Base-by-base conservation (phyloP, 2,329 filamentous ascomycete species). In the Capronia coronata region DNA sequence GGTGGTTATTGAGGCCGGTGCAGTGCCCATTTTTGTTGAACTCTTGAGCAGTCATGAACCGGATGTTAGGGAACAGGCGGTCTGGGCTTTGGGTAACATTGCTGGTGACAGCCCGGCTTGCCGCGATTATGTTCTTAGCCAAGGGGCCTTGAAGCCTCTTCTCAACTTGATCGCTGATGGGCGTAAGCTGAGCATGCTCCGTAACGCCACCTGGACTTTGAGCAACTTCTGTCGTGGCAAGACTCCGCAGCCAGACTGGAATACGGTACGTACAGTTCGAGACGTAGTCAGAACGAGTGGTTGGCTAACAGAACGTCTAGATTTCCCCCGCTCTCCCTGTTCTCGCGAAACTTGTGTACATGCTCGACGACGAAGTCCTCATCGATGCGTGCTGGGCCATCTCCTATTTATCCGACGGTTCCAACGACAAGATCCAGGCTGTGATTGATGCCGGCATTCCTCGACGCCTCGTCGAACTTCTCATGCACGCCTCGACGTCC, bases 211-310 rank as follows among this genome's bases (percentile, higher is more conserved):
- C 19, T 98, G 93, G 93, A 98, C 93, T 38, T 76, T 98, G 49
- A 97, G 93, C 79, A 98, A 98, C 78, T 98, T 98, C 75, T 98
- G 93, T 76, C 88, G 93, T 77, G 93, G 93, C 73, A 98, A 98
- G 81, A 96, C 91, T 7, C 93, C 93, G 44, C 93, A 98, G 75
- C 93, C 93, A 40, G 93, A 98, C 68, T 98, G 93, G 93, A 82
- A 83, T 66, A 96, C 88, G 30, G 89, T 95, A 78, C 71, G 87
- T 78, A 41, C 29, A 32, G 7, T 32, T n/a, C n/a, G 7, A 11
- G 7, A 9, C 7, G 7, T 32, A 32, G 13, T 7, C 7, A 32
- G 29, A 7, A 32, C 23, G 29, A 32, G 63, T 32, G 7, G 7
- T 8, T 32, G 11, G 43, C 61, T 56, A 37, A 59, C 54, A 54